Conservation (phyloP, 108 stramenopile genomes). For the Bacterosira constricta region DNA sequence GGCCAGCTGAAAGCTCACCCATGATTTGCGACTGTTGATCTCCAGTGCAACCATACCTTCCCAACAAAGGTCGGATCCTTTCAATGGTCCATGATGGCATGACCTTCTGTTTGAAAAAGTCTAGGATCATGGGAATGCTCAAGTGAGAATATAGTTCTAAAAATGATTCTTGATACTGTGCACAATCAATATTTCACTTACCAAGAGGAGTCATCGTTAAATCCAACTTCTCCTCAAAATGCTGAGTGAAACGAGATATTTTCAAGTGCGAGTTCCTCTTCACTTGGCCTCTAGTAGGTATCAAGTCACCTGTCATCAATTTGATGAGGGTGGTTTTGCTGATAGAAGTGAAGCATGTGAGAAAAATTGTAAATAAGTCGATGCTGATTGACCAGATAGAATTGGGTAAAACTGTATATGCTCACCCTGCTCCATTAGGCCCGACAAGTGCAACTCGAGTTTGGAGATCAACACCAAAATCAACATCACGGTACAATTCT, state of each 20-base stretch:
- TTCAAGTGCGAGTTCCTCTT: conserved; percentile 93
- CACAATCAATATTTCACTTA: no score
- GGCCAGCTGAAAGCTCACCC: conserved; percentile 93
- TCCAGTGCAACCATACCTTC: conserved; percentile 96
- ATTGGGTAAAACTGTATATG: background rate
- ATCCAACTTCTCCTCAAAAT: conserved; percentile 98
- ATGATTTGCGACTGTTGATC: conserved; percentile 83
- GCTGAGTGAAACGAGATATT: conserved; percentile 97
- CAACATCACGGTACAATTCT: conserved; percentile 79
- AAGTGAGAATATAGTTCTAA: background rate
- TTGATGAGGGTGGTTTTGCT: conserved; percentile 94
- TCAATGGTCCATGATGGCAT: conserved; percentile 84
- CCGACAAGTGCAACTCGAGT: conserved; percentile 89
- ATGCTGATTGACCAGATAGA: background rate
- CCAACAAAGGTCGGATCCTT: conserved; percentile 83
- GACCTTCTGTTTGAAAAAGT: conserved; percentile 93
- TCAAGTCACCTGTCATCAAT: conserved; percentile 89
- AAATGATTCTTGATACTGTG: background rate
- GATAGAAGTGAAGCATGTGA: background rate
- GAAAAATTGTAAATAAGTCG: no score
- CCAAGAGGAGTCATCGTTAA: conserved; percentile 92
- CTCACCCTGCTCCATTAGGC: conserved; percentile 69
- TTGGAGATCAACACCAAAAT: conserved; percentile 91
- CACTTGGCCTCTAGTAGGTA: conserved; percentile 90
- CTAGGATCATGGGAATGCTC: conserved; percentile 8